Percentiles rank a stretch among this genome's conserved stretches.
phyloP scores from a whole-genome alignment of 2,329 filamentous ascomycete species.

The Penicillium verrucosum region DNA sequence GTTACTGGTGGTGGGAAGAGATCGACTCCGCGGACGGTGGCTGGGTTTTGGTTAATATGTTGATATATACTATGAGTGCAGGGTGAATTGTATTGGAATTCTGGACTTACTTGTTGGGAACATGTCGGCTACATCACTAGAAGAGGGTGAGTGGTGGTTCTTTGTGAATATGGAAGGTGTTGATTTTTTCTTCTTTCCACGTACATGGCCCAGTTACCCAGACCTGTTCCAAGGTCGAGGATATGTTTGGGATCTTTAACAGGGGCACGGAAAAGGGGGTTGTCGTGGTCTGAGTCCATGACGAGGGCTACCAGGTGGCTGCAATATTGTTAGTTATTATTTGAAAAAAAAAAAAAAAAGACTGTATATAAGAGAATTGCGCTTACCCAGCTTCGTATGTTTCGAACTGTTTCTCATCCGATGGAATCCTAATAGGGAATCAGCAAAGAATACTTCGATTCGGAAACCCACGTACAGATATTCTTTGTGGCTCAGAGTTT shows the following conservation, averaged over 20 bases:
- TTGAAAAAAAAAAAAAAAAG: too few species aligned
- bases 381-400: slow-evolving; percentile 18
- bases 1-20: slow-evolving; percentile 24
- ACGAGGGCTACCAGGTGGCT: slow-evolving; percentile 16
- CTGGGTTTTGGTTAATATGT: slow-evolving; percentile 4
- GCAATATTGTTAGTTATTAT: neutral
- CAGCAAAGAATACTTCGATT: neutral
- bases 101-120: slow-evolving; percentile 12
- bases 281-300: slow-evolving; percentile 11
- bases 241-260: slow-evolving; percentile 8
- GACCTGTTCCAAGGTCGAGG: slow-evolving; percentile 5
- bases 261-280: slow-evolving; percentile 14
- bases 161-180: neutral
- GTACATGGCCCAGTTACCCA: slow-evolving; percentile 10
- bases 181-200: neutral
- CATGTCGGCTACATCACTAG: slow-evolving; percentile 22
- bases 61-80: too few species aligned
- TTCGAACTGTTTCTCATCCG: slow-evolving; percentile 17
- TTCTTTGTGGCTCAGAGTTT: slow-evolving; percentile 19
- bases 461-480: slow-evolving; percentile 9
- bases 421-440: slow-evolving; percentile 8
- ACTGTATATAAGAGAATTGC: neutral
- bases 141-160: slow-evolving; percentile 1
- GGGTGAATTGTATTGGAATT: neutral
- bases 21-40: slow-evolving; percentile 22